Evolutionary conservation across 306 rosid species (phyloP), one percentile per base, ranked within the genome.

Genomic region (Dicorynia guianensis): DNA sequence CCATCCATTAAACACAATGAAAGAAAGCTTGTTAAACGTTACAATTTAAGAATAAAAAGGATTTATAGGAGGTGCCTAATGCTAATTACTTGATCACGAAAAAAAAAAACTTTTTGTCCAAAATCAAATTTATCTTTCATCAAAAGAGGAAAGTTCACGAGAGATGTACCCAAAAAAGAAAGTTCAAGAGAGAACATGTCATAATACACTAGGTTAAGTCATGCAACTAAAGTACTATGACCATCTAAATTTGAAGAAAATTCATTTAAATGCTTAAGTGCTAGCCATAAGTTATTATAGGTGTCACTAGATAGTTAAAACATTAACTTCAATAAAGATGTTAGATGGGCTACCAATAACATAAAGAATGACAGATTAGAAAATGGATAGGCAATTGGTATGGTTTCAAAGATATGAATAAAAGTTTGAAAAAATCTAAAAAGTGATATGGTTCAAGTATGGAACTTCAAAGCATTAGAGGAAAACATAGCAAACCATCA

Each of bases 1-100:
- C 99, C 92, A 91, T 55, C 63, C 58, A 77, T 36, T 38, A 44
- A 65, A 81, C 8, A 72, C n/a, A n/a, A n/a, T n/a, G n/a, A n/a
- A 46, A 62, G 14, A 71, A 84, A 46, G 57, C 47, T 36, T 54
- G 68, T 77, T 44, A 55, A 42, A 30, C 54, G 67, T 77, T 44
- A 55, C 74, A 19, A 39, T 58, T n/a, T n/a, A n/a, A n/a, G n/a
- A n/a, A n/a, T n/a, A n/a, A n/a, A n/a, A n/a, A n/a, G n/a, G 11
- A 63, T 38, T 15, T 49, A 79, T 42, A 76, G 62, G 56, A 48
- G 60, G 8, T 47, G 72, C 65, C 17, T 38, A 61, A 46, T 49
- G 68, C 68, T 75, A 72, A 20, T 33, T 36, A 59, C 59, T 25
- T 76, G 79, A 39, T 66, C 49, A 25, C n/a, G n/a, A 25, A n/a